phyloP scores from a whole-genome alignment of 257 asterid species.

The Agastache rugosa region DNA sequence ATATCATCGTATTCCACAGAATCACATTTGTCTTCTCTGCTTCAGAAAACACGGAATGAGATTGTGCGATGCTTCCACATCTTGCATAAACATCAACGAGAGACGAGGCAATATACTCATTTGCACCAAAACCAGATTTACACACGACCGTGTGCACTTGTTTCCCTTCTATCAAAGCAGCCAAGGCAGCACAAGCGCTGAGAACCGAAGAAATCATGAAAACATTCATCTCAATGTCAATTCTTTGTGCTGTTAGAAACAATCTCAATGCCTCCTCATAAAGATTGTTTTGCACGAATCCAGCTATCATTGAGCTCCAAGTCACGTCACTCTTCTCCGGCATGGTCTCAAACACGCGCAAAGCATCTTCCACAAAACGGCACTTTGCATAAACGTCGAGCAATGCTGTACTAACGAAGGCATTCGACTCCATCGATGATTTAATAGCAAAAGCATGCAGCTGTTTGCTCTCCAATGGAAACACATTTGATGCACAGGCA shows the following conservation, averaged over 20 bases:
- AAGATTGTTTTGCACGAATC: conserved; percentile 71
- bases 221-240: conserved; percentile 46
- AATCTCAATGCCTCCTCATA: conserved; percentile 72
- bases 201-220: conserved; percentile 69
- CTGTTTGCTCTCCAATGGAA: conserved; percentile 70
- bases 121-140: conserved; percentile 60
- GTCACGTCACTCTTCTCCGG: conserved; percentile 70
- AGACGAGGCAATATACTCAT: conserved; percentile 59
- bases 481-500: conserved; percentile 71
- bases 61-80: conserved; percentile 76
- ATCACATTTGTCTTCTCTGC: conserved; percentile 70
- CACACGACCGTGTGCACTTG: conserved; percentile 65
- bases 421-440: conserved; percentile 54
- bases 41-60: conserved; percentile 60
- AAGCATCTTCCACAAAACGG: conserved; percentile 59
- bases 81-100: conserved; percentile 89
- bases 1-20: conserved; percentile 81
- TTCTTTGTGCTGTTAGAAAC: conserved; percentile 55
- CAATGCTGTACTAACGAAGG: conserved; percentile 77
- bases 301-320: conserved; percentile 96
- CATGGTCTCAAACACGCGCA: conserved; percentile 58
- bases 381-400: conserved; percentile 89
- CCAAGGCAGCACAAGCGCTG: conserved; percentile 79
- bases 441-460: conserved; percentile 76
- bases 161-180: conserved; percentile 85